Evolutionary conservation across 345 rosid species (phyloP), one percentile per base, ranked within the genome.

Genomic region (Populus nigra): DNA sequence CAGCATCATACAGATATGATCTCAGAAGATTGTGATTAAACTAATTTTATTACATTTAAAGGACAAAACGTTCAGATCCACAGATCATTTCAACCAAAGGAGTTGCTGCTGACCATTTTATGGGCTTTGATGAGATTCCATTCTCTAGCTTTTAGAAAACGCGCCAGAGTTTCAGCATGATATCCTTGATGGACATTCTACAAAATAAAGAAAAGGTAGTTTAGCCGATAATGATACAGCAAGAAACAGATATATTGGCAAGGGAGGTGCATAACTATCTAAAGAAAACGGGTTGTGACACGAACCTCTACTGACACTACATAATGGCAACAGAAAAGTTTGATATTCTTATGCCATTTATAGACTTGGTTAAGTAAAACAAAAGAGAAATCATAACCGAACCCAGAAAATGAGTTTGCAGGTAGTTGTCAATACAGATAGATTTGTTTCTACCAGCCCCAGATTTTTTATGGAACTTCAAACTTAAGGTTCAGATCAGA

Each of bases 111-210:
- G 81, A 96, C 99, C 99, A 96, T 92, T 90, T 86, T 86, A 86
- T 92, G 91, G 70, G 98, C 97, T 85, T 89, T 92, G 49, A 83
- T 78, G 61, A 94, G 94, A 89, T 91, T 88, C 91, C 95, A 89
- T 35, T 96, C 97, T 77, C 99, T 90, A 10, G 99, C 99, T 87
- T 89, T 94, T 66, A 96, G 91, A 80, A 94, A 96, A 72, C 97
- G 97, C 66, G 73, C 72, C 81, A 92, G 82, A 38, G 86, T 89
- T 88, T 92, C 97, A 23, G 80, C 80, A 8, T 90, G 88, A 87
- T 84, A 88, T 8, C 98, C 99, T 73, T 94, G 99, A 81, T 96
- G 99, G 76, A 96, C 73, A 82, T 87, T 94, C 98, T 96, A 91
- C 73, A 25, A 86, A 22, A 79, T 68, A 74, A 83, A 36, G 50